Evolutionary conservation across 108 stramenopile genomes (phyloP).

Genomic region (Skeletonema tropicum): DNA sequence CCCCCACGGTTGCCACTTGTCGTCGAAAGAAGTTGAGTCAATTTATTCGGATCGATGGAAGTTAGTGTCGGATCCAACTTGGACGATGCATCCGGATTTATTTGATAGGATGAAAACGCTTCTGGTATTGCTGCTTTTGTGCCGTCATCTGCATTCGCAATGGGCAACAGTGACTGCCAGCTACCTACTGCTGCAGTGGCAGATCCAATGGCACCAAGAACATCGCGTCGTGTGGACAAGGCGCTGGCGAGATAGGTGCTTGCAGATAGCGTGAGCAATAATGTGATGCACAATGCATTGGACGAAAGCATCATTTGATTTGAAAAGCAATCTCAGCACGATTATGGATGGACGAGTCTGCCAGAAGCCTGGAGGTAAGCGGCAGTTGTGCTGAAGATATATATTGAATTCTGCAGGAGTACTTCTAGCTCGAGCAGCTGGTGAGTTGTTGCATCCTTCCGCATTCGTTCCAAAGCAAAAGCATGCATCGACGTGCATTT

Average conservation of each 20-base stretch:
- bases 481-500: too few species aligned
- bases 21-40: background rate
- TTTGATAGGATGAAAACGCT: background rate
- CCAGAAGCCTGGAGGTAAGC: too few species aligned
- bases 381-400: too few species aligned
- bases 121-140: background rate
- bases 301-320: background rate
- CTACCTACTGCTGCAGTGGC: background rate
- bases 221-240: background rate
- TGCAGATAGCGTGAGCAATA: background rate
- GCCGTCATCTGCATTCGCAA: background rate
- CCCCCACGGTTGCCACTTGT: slow-evolving; percentile 27
- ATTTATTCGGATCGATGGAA: background rate
- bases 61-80: background rate
- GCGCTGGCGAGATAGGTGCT: background rate
- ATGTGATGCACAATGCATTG: background rate
- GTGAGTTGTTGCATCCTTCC: too few species aligned
- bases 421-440: too few species aligned
- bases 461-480: too few species aligned
- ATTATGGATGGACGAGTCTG: too few species aligned
- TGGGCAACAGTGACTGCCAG: background rate
- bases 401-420: too few species aligned
- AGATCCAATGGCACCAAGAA: background rate
- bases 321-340: too few species aligned
- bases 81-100: background rate